phyloP scores from a whole-genome alignment of 1,284 basidiomycete species.

The Pseudozyma sp. region DNA sequence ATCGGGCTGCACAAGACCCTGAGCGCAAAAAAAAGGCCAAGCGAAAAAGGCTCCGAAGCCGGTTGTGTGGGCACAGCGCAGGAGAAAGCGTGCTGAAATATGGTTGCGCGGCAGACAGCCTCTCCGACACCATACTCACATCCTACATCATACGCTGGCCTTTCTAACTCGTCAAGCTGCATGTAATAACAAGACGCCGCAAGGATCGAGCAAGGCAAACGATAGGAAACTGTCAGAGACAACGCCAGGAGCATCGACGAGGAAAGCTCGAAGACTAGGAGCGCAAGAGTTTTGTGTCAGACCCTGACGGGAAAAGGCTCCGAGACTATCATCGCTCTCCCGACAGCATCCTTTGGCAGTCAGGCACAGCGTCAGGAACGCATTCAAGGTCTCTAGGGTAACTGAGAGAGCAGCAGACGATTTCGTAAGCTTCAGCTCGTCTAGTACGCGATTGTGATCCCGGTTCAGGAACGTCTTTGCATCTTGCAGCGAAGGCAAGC shows the following conservation, averaged over 20 bases:
- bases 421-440: too few species aligned
- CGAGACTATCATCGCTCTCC: background rate
- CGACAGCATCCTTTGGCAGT: background rate
- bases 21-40: background rate
- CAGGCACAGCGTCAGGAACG: background rate
- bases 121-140: background rate
- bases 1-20: constrained; percentile 19
- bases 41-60: constrained; percentile 40
- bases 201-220: too few species aligned
- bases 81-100: background rate
- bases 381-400: background rate
- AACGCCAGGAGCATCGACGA: background rate
- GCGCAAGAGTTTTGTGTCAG: too few species aligned
- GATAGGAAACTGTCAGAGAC: background rate
- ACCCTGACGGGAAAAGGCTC: constrained; percentile 17
- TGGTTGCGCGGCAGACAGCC: background rate
- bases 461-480: too few species aligned
- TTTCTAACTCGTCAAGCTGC: too few species aligned
- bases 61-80: background rate
- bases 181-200: too few species aligned
- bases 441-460: too few species aligned
- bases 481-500: too few species aligned
- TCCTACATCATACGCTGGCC: background rate
- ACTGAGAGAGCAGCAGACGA: too few species aligned
- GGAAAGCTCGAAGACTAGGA: background rate